Evolutionary conservation across 495 filamentous ascomycete species (phyloP).

Genomic region (Penicillium desertorum): DNA sequence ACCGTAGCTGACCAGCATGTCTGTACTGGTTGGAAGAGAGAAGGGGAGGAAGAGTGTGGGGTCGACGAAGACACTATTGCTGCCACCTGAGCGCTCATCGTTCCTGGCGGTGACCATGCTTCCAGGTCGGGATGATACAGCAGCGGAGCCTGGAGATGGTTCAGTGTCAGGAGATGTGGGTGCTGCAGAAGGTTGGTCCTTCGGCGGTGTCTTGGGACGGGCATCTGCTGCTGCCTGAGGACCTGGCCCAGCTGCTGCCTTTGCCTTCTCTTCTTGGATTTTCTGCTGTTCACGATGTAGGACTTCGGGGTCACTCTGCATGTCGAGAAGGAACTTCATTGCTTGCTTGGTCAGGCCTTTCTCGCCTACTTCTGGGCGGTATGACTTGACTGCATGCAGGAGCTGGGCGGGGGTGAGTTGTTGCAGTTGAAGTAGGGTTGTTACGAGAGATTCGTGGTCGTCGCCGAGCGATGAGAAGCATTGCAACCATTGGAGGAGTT

Average conservation of each 20-base stretch:
- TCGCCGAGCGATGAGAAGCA: conserved; percentile 96
- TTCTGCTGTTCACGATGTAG: conserved; percentile 38
- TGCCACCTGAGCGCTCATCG: conserved; percentile 37
- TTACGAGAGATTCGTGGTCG: conserved; percentile 80
- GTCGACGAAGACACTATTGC: conserved; percentile 70
- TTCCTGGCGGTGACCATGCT: conserved; percentile 20
- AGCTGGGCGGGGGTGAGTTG: conserved; percentile 82
- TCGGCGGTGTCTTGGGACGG: conserved; percentile 47
- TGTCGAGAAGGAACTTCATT: conserved; percentile 76
- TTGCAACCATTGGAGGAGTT: conserved; percentile 96
- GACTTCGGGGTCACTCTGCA: conserved; percentile 66
- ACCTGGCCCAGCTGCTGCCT: conserved; percentile 23
- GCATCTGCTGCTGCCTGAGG: conserved; percentile 24
- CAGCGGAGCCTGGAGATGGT: conserved; percentile 30
- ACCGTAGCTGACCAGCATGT: conserved; percentile 94
- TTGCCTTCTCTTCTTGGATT: conserved; percentile 35
- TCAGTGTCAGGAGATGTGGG: conserved; percentile 25
- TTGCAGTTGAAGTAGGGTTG: conserved; percentile 85
- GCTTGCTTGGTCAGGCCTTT: conserved; percentile 83
- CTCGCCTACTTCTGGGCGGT: conserved; percentile 92
- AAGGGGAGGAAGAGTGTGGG: conserved; percentile 93
- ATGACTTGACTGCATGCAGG: conserved; percentile 89
- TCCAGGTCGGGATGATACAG: conserved; percentile 25
- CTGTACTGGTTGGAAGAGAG: conserved; percentile 87
- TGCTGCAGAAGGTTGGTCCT: conserved; percentile 38